A percentile compares a stretch with the other conserved stretches of the same genome.
phyloP scores from a whole-genome alignment of 2,329 filamentous ascomycete genomes.

The Magnaporthales sp. region DNA sequence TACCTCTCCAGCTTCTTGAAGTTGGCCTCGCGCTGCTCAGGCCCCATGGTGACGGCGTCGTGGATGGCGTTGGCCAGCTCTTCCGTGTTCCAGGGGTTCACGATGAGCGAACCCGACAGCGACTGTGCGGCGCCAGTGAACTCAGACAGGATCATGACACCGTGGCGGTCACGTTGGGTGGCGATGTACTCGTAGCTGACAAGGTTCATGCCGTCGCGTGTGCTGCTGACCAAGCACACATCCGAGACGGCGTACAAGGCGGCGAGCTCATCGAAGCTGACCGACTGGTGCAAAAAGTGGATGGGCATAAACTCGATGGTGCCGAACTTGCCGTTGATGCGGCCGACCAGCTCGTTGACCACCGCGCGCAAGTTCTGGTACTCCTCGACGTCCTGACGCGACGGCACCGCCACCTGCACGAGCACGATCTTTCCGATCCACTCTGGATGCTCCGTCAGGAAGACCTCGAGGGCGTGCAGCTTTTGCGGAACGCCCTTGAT shows the following conservation, averaged over 20 bases:
- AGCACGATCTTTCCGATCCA: constrained; percentile 97
- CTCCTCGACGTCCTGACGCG: constrained; percentile 91
- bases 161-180: constrained; percentile 81
- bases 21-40: constrained; percentile 78
- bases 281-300: constrained; percentile 95
- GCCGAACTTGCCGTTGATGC: constrained; percentile 95
- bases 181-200: constrained; percentile 98
- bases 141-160: constrained; percentile 90
- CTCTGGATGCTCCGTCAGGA: constrained; percentile 92
- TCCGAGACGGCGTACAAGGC: constrained; percentile 89
- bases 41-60: constrained; percentile 92
- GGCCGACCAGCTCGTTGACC: constrained; percentile 91
- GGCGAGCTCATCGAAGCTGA: constrained; percentile 89
- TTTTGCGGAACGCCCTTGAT: constrained; percentile 99
- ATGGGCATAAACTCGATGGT: constrained; percentile 99
- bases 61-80: constrained; percentile 89
- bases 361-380: constrained; percentile 94
- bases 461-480: constrained; percentile 90
- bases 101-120: constrained; percentile 84
- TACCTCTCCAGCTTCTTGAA: constrained; percentile 91
- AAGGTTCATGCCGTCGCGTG: constrained; percentile 97
- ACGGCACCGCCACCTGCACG: constrained; percentile 92
- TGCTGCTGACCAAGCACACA: constrained; percentile 86
- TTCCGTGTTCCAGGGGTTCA: constrained; percentile 98
- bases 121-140: constrained; percentile 95